phyloP scores from a whole-genome alignment of 129 eudicot genomes.

The Saussurea involucrata region DNA sequence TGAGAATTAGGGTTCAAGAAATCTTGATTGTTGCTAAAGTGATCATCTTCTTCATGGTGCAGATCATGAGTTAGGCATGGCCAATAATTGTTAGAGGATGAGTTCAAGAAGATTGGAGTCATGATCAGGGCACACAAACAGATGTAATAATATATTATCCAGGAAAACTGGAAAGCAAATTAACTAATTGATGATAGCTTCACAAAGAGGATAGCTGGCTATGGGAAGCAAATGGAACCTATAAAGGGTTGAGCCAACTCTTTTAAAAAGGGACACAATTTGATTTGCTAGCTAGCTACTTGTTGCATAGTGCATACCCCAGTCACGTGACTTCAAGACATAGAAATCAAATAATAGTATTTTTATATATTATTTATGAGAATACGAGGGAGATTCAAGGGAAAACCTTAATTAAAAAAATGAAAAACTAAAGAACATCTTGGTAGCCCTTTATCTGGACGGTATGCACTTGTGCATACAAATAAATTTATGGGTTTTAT shows the following conservation, averaged over 20 bases:
- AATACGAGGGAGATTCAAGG: too few species aligned
- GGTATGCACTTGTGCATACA: too few species aligned
- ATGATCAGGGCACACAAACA: conserved; percentile 6
- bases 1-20: conserved; percentile 33
- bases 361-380: too few species aligned
- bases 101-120: conserved; percentile 42
- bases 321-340: conserved; percentile 28
- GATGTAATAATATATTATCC: background rate
- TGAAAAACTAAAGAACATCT: too few species aligned
- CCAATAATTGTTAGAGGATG: conserved; percentile 28
- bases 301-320: conserved; percentile 28
- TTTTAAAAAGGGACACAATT: conserved; percentile 12
- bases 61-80: conserved; percentile 32
- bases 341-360: background rate
- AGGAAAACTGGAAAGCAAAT: background rate
- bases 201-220: conserved; percentile 16
- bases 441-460: too few species aligned
- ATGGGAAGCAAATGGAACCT: conserved; percentile 31
- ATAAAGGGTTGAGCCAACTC: conserved; percentile 17
- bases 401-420: too few species aligned
- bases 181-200: background rate
- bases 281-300: background rate
- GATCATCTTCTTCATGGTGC: conserved; percentile 28
- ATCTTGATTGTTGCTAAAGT: conserved; percentile 25
- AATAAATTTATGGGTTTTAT: too few species aligned